Base-by-base conservation (phyloP, 768 basidiomycete species). In the Leucosporidium scottii region DNA sequence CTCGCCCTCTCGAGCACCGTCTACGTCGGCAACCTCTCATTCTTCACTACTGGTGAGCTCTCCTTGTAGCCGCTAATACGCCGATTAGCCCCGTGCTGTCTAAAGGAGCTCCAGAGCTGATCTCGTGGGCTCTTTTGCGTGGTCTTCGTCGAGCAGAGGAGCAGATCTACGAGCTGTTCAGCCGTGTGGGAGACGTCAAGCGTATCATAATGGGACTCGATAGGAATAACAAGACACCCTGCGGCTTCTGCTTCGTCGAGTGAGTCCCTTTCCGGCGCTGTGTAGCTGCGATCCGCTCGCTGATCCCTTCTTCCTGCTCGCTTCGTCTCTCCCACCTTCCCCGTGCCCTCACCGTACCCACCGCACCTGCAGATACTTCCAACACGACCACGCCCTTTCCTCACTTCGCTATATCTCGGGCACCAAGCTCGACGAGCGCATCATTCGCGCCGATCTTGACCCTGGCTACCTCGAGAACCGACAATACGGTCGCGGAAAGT, bases 401-500 rank as follows among this genome's bases (percentile, higher is more conserved):
- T 87, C 88, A 69, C 87, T 98, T 85, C 86, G 88, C 58, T 93
- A 96, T 78, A 85, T 98, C 74, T 92, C 90, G 60, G 96, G 94
- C n/a, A 93, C 93, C 47, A 98, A 98, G 81, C 86, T 99, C 27
- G 96, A 99, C 79, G 96, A 99, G 79, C 89, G 96, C 44, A 91
- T 99, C 74, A 94, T 99, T 70, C 89, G 96, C 57, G 97, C 93
- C 76, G 96, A 99, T 81, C 81, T 99, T 76, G 96, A 99, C 81
- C 82, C 93, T 31, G 96, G 96, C 9, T 99, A 97, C 80, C 86
- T 86, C 76, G 96, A 99, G 76, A 94, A 94, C 20, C 82, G 96
- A 69, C 96, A 99, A 79, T 99, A 97, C 70, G 96, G 96, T 36
- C 82, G 96, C 68, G 96, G 96, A 31, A 97, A 93, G 79, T 93